Conservation (phyloP, 2,329 filamentous ascomycete genomes). For the Claviceps sp. region DNA sequence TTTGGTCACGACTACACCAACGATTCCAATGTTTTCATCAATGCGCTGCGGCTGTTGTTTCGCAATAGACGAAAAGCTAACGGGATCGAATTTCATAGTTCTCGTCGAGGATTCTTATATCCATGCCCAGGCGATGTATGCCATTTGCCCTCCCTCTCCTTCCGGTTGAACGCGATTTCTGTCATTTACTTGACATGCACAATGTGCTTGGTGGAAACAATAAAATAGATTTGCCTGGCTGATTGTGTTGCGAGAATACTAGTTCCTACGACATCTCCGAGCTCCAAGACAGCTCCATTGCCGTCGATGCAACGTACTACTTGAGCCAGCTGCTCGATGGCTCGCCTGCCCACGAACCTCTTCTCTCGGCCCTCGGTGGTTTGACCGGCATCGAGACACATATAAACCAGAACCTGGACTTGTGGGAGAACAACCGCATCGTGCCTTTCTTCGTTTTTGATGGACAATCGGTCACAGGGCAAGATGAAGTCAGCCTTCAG, state of each 20-base stretch:
- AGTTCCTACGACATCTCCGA: constrained; percentile 52
- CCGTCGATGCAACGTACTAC: constrained; percentile 83
- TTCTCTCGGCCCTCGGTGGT: constrained; percentile 80
- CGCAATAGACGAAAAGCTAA: constrained; percentile 2
- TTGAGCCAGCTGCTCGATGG: constrained; percentile 65
- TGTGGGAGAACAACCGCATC: constrained; percentile 56
- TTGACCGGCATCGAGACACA: constrained; percentile 65
- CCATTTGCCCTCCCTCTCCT: neutral
- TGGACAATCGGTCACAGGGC: constrained; percentile 66
- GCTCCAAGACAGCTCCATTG: constrained; percentile 62
- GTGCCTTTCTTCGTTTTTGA: constrained; percentile 86
- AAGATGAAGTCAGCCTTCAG: constrained; percentile 55
- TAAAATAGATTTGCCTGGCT: neutral
- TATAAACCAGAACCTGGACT: constrained; percentile 63
- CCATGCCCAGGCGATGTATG: constrained; percentile 24
- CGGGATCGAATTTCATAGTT: constrained; percentile 12
- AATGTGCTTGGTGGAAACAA: neutral
- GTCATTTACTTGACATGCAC: neutral
- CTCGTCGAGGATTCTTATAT: constrained; percentile 27
- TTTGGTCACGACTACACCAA: neutral
- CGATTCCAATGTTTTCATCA: neutral
- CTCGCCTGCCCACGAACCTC: constrained; percentile 63
- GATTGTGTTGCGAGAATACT: neutral
- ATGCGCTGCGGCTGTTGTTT: neutral
- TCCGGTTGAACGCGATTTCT: neutral